Conservation (phyloP, 768 basidiomycete species). For the Trametes coccinea region DNA sequence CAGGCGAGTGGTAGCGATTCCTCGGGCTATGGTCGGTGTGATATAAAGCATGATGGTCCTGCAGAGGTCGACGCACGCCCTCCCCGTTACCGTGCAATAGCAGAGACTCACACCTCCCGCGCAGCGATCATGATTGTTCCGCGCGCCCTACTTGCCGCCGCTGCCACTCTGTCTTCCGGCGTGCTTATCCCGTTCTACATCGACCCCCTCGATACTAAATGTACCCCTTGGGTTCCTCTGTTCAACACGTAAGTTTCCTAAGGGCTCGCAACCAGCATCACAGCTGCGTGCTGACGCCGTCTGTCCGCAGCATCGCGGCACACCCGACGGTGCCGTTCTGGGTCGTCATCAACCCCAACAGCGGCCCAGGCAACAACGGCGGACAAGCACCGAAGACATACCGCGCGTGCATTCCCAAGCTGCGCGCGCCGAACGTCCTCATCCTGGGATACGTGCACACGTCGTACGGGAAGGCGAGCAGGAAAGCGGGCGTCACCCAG, state of each 20-base stretch:
- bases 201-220: slow-evolving; percentile 17
- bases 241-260: background rate
- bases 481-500: slow-evolving; percentile 19
- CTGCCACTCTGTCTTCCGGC: slow-evolving; percentile 14
- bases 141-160: background rate
- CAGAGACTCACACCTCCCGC: no score
- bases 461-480: slow-evolving; percentile 7
- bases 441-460: slow-evolving; percentile 36
- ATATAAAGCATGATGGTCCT: no score
- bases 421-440: slow-evolving; percentile 31
- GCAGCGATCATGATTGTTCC: background rate
- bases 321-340: slow-evolving; percentile 33
- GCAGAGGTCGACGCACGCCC: no score
- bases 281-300: background rate
- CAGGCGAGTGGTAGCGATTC: no score
- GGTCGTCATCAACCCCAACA: slow-evolving; percentile 36
- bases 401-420: slow-evolving; percentile 30
- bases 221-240: slow-evolving; percentile 32
- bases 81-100: no score
- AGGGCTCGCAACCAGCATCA: no score
- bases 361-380: slow-evolving; percentile 33
- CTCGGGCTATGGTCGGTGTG: no score
- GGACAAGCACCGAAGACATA: slow-evolving; percentile 34
- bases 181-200: slow-evolving; percentile 15
- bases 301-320: slow-evolving; percentile 28